Evolutionary conservation across 1,284 basidiomycete genomes (phyloP), one percentile per base, ranked within the genome.

Genomic region (Albatrellus sp.): DNA sequence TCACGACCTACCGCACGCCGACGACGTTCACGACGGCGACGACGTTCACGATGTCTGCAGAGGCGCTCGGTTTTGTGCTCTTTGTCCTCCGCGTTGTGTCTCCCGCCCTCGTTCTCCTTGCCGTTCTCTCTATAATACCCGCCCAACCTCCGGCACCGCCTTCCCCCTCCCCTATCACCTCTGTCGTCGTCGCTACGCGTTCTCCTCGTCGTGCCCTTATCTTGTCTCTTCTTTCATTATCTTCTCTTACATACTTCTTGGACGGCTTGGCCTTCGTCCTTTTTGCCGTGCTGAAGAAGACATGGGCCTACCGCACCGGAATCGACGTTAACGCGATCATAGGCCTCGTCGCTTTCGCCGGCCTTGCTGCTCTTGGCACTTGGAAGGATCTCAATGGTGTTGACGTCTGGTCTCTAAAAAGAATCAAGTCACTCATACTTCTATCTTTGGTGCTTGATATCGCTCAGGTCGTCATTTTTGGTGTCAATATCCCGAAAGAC

Each of bases 201-300:
- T 65, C 77, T 45, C 87, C 87, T 38, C 80, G 88, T 59, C 75
- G 81, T 47, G 72, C 73, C 43, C 62, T 78, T 51, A 86, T 90
- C 59, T 68, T 88, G 45, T 60, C 67, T 43, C 65, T 88, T 52
- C 68, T 90, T 43, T 75, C 78, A 46, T 66, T 88, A 42, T 56
- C 78, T 61, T 79, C 91, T 66, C 52, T 93, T 65, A 70, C 91
- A 60, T 79, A 89, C 74, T 75, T 98, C 68, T 66, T 91, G 64
- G 74, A 98, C 72, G 71, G 93, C 46, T 63, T 83, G 42, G 67
- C 77, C 7, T 80, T 84, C 54, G 73, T 80, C 42, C 60, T 75
- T 17, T 72, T 72, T 54, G 74, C 79, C 19, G 69, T 88, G 37
- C 54, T 88, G 49, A 64, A 69, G 53, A 76, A 79, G 54, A 52